Base-by-base conservation (phyloP, 2,329 filamentous ascomycete genomes). In the Fusarium sp. region DNA sequence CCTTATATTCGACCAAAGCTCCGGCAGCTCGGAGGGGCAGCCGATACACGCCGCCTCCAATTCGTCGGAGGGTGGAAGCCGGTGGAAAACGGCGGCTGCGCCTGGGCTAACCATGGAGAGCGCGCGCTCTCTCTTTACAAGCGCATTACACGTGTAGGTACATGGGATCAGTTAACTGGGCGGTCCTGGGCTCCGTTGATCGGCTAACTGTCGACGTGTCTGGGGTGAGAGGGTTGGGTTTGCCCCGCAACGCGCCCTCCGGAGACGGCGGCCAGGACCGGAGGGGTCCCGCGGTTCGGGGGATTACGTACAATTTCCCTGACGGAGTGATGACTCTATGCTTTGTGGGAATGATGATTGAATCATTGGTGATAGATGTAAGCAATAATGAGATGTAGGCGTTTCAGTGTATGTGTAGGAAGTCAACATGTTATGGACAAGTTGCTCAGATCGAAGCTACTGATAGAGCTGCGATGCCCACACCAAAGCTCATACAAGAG, bases 171-270 rank as follows among this genome's bases (percentile, higher is more conserved):
- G 70, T 59, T 52, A 59, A 68, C 70, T 61, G 63, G 62, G 56
- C 63, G 47, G 64, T 66, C 25, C 52, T 64, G 65, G 40, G 74
- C 74, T 76, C 74, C 74, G 74, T 77, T 73, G 68, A 76, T 75
- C 74, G 74, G 74, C 74, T 73, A 68, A 68, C 66, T 67, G 33
- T 37, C 52, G 60, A 52, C 43, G 47, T 43, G 33, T 45, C 66
- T 63, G 70, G 45, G 52, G 50, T 54, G 59, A 63, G 57, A 32
- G 17, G 38, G 40, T 25, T 11, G 60, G n/a, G 15, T 43, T 37
- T 43, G 62, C 73, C 72, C 73, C 73, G 70, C 73, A 72, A 30
- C 68, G 52, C 64, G 59, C 68, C 67, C 72, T 75, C 73, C 73
- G 70, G 70, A 66, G 37, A 69, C 72, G 64, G 72, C 65, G 58